Conservation (phyloP, 148 eudicot species). For the Rhododendron molle region DNA sequence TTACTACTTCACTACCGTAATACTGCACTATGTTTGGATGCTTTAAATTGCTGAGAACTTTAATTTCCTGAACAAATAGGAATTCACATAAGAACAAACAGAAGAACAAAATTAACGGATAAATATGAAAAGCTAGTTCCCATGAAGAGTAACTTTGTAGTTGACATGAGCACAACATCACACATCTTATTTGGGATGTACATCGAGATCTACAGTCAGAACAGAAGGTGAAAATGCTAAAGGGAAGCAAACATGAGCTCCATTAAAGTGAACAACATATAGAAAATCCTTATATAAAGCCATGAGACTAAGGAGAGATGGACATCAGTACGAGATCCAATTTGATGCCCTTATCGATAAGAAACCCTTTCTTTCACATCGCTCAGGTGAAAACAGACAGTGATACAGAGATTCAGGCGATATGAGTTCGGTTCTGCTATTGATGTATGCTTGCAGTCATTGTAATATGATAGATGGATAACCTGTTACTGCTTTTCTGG, state of each 20-base stretch:
- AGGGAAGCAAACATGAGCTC: background rate
- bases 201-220: background rate
- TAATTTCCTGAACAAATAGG: slow-evolving; percentile 61
- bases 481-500: background rate
- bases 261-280: background rate
- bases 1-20: slow-evolving; percentile 92
- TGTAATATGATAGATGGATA: background rate
- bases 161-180: background rate
- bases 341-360: background rate
- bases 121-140: background rate
- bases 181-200: background rate
- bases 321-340: background rate
- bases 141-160: background rate
- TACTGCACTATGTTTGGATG: slow-evolving; percentile 96
- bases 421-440: background rate
- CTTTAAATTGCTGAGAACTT: slow-evolving; percentile 69
- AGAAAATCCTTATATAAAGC: background rate
- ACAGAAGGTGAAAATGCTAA: background rate
- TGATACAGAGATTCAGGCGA: background rate
- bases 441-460: background rate
- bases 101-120: background rate
- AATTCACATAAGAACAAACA: background rate
- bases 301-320: background rate
- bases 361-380: background rate
- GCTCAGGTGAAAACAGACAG: background rate